A percentile compares a stretch with the other conserved stretches of the same genome.
Evolutionary conservation across 257 asterid species (phyloP).

Genomic region (Primulina huaijiensis): DNA sequence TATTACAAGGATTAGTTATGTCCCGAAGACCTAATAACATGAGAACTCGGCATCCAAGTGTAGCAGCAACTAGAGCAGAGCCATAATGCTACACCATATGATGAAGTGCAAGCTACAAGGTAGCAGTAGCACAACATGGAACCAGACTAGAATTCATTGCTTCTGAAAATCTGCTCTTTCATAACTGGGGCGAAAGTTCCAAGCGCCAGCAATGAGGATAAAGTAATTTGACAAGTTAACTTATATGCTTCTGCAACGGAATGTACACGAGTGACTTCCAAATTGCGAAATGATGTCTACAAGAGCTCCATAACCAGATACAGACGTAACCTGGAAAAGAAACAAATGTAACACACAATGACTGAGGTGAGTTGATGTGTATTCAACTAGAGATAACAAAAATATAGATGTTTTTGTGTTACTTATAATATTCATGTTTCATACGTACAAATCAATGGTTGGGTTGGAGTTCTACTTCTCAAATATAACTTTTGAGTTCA

Average conservation of each 20-base stretch:
- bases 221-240: slow-evolving; percentile 11
- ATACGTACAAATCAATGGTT: background rate
- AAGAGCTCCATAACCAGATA: slow-evolving; percentile 86
- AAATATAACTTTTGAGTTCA: background rate
- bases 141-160: background rate
- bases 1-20: background rate
- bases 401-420: background rate
- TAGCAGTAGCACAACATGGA: background rate
- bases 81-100: background rate
- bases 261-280: slow-evolving; percentile 87
- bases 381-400: background rate
- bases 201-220: background rate
- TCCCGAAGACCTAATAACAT: background rate
- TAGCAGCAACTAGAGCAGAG: background rate
- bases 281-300: slow-evolving; percentile 92
- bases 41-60: background rate
- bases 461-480: background rate
- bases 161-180: background rate
- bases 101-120: background rate
- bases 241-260: slow-evolving; percentile 59
- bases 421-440: background rate
- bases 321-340: slow-evolving; percentile 63
- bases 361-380: slow-evolving; percentile 4
- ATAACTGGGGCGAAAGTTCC: background rate
- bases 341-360: background rate